Evolutionary conservation across 2,329 filamentous ascomycete genomes (phyloP).

Genomic region (Tolypocladium nubicola): DNA sequence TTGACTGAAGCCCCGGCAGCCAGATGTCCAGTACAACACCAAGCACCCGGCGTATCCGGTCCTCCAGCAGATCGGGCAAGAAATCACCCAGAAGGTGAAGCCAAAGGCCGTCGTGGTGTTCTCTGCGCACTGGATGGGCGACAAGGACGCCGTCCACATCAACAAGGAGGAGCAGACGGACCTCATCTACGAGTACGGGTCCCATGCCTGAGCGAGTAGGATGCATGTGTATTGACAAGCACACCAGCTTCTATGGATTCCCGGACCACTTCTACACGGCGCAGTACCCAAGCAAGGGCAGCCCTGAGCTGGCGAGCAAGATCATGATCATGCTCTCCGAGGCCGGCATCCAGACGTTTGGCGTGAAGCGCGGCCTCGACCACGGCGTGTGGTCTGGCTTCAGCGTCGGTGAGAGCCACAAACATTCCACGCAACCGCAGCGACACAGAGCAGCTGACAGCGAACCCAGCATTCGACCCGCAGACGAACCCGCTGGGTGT

Average conservation of each 20-base stretch:
- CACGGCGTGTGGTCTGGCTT: conserved; percentile 69
- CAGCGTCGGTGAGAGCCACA: conserved; percentile 24
- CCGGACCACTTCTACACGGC: conserved; percentile 59
- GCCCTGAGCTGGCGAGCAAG: conserved; percentile 44
- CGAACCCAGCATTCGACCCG: conserved; percentile 42
- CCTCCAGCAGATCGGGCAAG: conserved; percentile 53
- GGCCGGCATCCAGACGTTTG: conserved; percentile 48
- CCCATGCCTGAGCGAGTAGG: neutral
- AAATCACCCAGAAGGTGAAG: conserved; percentile 60
- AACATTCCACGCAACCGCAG: neutral
- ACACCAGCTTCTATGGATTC: conserved; percentile 56
- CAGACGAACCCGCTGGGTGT: conserved; percentile 50
- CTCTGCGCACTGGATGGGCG: conserved; percentile 67
- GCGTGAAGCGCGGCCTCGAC: conserved; percentile 55
- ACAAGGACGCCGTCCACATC: conserved; percentile 44
- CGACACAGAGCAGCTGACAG: neutral
- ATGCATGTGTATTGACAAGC: conserved; percentile 8
- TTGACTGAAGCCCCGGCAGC: conserved; percentile 23
- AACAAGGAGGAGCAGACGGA: conserved; percentile 55
- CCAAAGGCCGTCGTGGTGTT: conserved; percentile 66
- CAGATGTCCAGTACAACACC: conserved; percentile 57
- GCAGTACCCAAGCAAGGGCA: conserved; percentile 54
- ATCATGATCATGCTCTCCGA: conserved; percentile 44
- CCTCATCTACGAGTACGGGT: conserved; percentile 54
- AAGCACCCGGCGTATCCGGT: conserved; percentile 56